phyloP scores from a whole-genome alignment of 164 flowering plant species.

The Umbilicus rupestris region DNA sequence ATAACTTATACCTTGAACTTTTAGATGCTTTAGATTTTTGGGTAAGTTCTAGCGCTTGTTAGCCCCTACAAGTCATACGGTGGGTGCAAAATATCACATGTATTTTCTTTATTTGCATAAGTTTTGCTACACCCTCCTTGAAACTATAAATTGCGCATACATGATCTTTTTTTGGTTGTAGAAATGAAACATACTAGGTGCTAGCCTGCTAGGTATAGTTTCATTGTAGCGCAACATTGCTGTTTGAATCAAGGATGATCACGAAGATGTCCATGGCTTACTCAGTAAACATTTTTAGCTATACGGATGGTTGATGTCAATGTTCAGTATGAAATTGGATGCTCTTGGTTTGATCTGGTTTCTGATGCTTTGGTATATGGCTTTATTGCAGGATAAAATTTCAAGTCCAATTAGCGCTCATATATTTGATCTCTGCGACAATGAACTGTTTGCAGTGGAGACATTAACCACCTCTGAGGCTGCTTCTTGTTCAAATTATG shows the following conservation, averaged over 20 bases:
- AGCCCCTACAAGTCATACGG: slow-evolving; percentile 1
- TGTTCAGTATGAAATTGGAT: background rate
- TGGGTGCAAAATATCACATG: background rate
- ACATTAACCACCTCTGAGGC: slow-evolving; percentile 60
- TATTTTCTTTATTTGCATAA: background rate
- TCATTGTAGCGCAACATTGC: slow-evolving; percentile 1
- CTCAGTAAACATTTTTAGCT: background rate
- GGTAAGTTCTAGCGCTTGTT: background rate
- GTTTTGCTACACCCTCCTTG: background rate
- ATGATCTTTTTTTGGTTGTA: background rate
- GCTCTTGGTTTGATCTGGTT: background rate
- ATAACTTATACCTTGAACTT: background rate
- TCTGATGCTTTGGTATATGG: slow-evolving; percentile 4
- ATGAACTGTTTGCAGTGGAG: slow-evolving; percentile 51
- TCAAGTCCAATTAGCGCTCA: slow-evolving; percentile 54
- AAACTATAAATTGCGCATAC: slow-evolving; percentile 4
- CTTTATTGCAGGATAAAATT: slow-evolving; percentile 52
- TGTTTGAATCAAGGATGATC: background rate
- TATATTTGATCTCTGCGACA: slow-evolving; percentile 54
- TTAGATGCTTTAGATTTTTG: background rate
- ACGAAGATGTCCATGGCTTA: slow-evolving; percentile 3
- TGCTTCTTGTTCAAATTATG: slow-evolving; percentile 55
- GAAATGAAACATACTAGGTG: background rate
- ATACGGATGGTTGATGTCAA: background rate
- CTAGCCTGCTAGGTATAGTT: background rate